A percentile compares a stretch with the other conserved stretches of the same genome.
Evolutionary conservation across 345 rosid species (phyloP).

Genomic region (Populus alba): DNA sequence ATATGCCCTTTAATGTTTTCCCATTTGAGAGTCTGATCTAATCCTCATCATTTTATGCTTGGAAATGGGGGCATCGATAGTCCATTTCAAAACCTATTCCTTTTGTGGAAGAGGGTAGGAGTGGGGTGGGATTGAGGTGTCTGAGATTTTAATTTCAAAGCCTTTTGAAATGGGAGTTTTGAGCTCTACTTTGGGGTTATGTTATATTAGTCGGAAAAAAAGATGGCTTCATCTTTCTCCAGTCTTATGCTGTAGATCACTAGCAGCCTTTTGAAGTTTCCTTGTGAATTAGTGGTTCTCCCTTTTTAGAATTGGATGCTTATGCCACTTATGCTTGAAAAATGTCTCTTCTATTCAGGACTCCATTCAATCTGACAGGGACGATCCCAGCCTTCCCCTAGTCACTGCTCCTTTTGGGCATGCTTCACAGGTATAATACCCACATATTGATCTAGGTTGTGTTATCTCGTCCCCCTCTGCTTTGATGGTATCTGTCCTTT

Average conservation of each 20-base stretch:
- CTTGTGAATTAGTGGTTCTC: background rate
- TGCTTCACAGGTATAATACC: slow-evolving; percentile 83
- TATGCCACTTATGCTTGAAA: slow-evolving; percentile 3
- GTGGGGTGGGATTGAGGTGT: background rate
- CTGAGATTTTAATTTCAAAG: background rate
- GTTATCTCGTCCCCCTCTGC: too few species aligned
- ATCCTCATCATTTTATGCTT: background rate
- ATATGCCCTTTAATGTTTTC: background rate
- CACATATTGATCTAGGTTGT: background rate
- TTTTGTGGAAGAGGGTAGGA: background rate
- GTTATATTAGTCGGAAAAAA: background rate
- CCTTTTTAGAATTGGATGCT: background rate
- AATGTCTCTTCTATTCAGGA: slow-evolving; percentile 42
- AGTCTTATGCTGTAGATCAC: background rate
- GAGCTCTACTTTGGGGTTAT: background rate
- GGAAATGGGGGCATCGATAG: background rate
- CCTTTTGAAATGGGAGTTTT: background rate
- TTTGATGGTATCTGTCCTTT: slow-evolving; percentile 1
- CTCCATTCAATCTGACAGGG: slow-evolving; percentile 86
- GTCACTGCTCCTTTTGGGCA: slow-evolving; percentile 99
- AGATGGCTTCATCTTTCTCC: background rate
- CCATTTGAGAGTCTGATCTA: background rate
- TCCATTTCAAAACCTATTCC: background rate
- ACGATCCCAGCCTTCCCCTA: slow-evolving; percentile 83
- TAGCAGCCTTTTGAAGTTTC: background rate